Evolutionary conservation across 441 rosid genomes (phyloP).

Genomic region (Gossypium aridum): DNA sequence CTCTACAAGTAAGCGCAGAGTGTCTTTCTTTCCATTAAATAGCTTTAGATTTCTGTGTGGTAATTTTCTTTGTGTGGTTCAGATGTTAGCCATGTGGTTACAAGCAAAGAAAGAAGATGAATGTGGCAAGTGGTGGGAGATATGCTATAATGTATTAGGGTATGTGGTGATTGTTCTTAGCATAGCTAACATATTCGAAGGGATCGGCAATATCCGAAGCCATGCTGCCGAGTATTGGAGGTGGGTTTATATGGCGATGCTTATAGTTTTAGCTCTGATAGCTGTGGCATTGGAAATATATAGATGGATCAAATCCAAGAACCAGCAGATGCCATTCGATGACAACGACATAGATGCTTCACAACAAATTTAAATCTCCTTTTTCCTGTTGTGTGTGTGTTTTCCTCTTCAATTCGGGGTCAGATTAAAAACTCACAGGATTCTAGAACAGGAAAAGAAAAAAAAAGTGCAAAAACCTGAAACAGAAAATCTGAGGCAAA

Average conservation of each 20-base stretch:
- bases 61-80: neutral
- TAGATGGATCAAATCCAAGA: conserved; percentile 24
- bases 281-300: conserved; percentile 24
- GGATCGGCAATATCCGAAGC: conserved; percentile 10
- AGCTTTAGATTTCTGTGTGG: neutral
- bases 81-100: conserved; percentile 24
- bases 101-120: conserved; percentile 21
- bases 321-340: conserved; percentile 11
- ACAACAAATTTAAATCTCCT: neutral
- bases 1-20: conserved; percentile 25
- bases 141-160: conserved; percentile 24
- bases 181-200: conserved; percentile 25
- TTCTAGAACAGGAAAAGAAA: neutral
- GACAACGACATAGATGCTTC: neutral
- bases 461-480: neutral
- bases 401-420: neutral
- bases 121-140: conserved; percentile 26
- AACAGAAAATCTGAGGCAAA: neutral
- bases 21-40: neutral
- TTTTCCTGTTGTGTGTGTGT: neutral
- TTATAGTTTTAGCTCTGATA: conserved; percentile 15
- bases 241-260: conserved; percentile 29
- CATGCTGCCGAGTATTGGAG: conserved; percentile 28
- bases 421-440: neutral
- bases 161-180: conserved; percentile 23